Percentiles rank a stretch among this genome's conserved stretches.
phyloP scores from a whole-genome alignment of 805 yeast genomes.

The Cyberlindnera veronae region DNA sequence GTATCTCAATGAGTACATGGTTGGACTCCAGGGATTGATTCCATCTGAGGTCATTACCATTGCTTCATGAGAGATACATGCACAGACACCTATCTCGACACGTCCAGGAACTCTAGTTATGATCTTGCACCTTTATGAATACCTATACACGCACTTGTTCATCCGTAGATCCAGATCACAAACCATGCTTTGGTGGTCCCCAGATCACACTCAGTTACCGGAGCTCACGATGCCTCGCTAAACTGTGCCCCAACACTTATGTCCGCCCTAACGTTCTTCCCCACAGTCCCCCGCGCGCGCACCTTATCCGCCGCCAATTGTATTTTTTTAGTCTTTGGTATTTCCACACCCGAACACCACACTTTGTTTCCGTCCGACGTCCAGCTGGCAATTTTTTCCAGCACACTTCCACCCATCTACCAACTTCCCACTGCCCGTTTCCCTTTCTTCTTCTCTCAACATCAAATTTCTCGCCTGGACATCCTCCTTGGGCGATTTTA shows the following conservation, averaged over 20 bases:
- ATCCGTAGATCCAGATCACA: too few species aligned
- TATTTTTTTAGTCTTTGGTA: too few species aligned
- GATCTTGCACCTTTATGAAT: too few species aligned
- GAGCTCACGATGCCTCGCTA: too few species aligned
- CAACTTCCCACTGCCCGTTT: not conserved
- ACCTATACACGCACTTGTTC: too few species aligned
- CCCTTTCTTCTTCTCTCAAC: slow-evolving; percentile 9
- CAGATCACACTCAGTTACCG: too few species aligned
- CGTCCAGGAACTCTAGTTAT: too few species aligned
- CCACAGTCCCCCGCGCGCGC: not conserved
- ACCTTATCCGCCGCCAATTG: not conserved
- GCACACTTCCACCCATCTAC: not conserved
- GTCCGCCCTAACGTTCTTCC: too few species aligned
- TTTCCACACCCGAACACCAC: slow-evolving; percentile 5
- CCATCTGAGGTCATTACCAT: slow-evolving; percentile 5
- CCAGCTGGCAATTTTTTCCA: slow-evolving; percentile 2
- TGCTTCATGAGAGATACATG: too few species aligned
- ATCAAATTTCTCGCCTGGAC: slow-evolving; percentile 14
- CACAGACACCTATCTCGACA: too few species aligned
- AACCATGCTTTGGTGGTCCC: too few species aligned
- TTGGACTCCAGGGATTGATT: slow-evolving; percentile 21
- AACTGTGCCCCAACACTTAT: too few species aligned
- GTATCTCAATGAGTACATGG: slow-evolving; percentile 18
- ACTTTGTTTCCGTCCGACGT: not conserved
- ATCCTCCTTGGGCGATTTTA: slow-evolving; percentile 8